These are phyloP conservation scores for Apodospora peruviana DNA, from an alignment of 495 filamentous ascomycete genomes.

Conservation along the genomic window DNA sequence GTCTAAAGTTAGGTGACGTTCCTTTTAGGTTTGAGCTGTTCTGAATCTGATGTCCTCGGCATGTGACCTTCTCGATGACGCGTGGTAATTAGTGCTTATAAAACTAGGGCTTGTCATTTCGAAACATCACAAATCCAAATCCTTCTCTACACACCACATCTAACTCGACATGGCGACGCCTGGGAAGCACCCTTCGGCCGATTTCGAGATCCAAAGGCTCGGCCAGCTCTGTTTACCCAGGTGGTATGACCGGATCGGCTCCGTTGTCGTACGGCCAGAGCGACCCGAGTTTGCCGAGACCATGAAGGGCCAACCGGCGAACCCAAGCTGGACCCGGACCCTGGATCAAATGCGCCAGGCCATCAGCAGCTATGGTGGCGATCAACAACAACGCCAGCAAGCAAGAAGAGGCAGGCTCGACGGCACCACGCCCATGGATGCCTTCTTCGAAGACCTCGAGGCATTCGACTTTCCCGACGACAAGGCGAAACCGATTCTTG, in stretches of 20 bases:
- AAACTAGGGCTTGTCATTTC: not conserved
- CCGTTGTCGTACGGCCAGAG: slow-evolving; percentile 6
- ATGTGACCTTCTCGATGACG: not conserved
- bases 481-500: not conserved
- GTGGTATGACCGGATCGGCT: slow-evolving; percentile 4
- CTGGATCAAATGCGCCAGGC: not conserved
- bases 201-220: slow-evolving; percentile 1
- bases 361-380: not conserved
- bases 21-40: no score
- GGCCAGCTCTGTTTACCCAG: slow-evolving; percentile 3
- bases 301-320: not conserved
- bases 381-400: no score
- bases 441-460: slow-evolving; percentile 3
- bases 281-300: slow-evolving; percentile 1
- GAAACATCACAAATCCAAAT: not conserved
- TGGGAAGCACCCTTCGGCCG: not conserved
- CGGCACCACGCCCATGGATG: not conserved
- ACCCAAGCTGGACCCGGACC: slow-evolving; percentile 6
- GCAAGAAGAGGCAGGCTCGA: no score
- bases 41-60: not conserved
- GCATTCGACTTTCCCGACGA: slow-evolving; percentile 5
- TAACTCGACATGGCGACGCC: not conserved
- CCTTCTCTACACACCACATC: not conserved
- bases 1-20: no score
- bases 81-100: not conserved